Evolutionary conservation across 148 eudicot species (phyloP).

Genomic region (Rhododendron kiyosumense): DNA sequence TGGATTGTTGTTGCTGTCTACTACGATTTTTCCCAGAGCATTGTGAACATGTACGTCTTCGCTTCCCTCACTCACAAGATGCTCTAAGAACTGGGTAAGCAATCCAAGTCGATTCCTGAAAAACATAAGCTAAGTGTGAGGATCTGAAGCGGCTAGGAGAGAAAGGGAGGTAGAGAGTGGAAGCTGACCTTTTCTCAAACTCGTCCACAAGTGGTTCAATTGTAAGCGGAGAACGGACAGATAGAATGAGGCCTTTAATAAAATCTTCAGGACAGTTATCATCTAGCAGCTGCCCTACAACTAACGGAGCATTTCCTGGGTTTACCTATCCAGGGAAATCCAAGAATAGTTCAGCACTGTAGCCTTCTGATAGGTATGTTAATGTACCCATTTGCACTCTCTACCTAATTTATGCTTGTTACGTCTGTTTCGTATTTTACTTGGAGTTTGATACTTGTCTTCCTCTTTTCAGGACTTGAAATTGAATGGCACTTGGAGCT

Average conservation of each 20-base stretch:
- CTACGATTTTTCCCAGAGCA: neutral
- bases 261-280: constrained; percentile 92
- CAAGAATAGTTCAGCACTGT: neutral
- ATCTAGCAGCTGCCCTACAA: constrained; percentile 34
- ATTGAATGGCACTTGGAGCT: too few species aligned
- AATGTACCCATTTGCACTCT: neutral
- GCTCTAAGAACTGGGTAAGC: neutral
- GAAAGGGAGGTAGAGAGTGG: neutral
- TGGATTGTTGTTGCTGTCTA: neutral
- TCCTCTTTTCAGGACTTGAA: neutral
- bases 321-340: constrained; percentile 42
- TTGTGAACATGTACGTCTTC: neutral
- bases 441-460: neutral
- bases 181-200: constrained; percentile 64
- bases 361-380: neutral
- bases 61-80: neutral
- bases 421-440: too few species aligned
- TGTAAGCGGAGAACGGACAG: constrained; percentile 78
- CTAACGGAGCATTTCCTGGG: constrained; percentile 65
- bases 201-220: constrained; percentile 75
- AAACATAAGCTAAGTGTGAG: neutral
- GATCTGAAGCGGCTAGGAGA: neutral
- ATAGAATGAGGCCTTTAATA: constrained; percentile 71
- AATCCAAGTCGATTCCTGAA: neutral
- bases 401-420: neutral